Evolutionary conservation across 2,329 filamentous ascomycete species (phyloP).

Genomic region (Fusarium floridanum): DNA sequence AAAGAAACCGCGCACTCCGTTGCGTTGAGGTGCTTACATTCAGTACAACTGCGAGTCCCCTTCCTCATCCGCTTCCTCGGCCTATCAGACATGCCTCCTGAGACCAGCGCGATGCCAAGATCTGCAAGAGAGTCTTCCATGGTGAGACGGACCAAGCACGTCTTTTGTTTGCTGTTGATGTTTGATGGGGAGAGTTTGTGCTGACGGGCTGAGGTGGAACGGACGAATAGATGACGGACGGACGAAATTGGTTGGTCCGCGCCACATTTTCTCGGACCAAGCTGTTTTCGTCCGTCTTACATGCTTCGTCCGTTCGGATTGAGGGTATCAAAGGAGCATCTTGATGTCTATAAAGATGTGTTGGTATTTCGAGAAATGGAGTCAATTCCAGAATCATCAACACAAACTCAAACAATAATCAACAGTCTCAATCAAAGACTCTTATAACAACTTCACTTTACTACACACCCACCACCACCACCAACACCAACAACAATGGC

Average conservation of each 20-base stretch:
- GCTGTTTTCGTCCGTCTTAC: not conserved
- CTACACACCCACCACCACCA: too few species aligned
- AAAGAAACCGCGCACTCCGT: not conserved
- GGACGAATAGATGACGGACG: not conserved
- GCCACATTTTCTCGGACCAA: not conserved
- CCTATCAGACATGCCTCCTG: not conserved
- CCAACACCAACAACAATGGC: not conserved
- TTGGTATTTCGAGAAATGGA: not conserved
- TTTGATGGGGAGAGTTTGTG: not conserved
- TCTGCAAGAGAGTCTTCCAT: not conserved
- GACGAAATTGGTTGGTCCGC: not conserved
- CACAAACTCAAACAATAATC: not conserved
- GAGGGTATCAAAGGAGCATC: not conserved
- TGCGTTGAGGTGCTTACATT: not conserved
- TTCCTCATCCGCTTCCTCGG: not conserved
- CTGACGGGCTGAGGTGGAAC: not conserved
- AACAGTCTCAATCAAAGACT: not conserved
- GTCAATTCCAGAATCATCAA: not conserved
- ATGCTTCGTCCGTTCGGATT: not conserved
- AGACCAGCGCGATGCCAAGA: not conserved
- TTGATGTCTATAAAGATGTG: not conserved
- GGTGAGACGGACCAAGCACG: not conserved
- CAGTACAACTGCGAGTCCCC: not conserved
- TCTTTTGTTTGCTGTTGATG: not conserved
- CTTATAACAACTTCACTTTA: not conserved